Evolutionary conservation across 2,329 filamentous ascomycete genomes (phyloP).

Genomic region (Cladorrhinum sp.): DNA sequence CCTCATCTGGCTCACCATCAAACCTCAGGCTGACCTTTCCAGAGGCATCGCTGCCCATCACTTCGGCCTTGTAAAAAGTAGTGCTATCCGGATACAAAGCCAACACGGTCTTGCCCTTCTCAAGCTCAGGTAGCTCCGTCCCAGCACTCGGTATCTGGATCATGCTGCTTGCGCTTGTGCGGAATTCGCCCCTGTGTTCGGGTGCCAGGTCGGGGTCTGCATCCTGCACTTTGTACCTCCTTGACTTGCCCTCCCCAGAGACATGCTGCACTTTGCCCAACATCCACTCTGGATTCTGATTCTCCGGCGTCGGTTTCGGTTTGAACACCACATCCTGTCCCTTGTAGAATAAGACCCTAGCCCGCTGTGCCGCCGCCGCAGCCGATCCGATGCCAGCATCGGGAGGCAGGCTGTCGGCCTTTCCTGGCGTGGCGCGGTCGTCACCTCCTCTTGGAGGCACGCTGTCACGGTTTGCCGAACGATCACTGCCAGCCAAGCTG

Average conservation of each 20-base stretch:
- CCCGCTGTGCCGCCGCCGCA: slow-evolving; percentile 38
- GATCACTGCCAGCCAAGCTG: slow-evolving; percentile 34
- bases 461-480: slow-evolving; percentile 34
- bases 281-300: slow-evolving; percentile 63
- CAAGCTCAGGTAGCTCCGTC: slow-evolving; percentile 56
- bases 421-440: slow-evolving; percentile 53
- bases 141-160: slow-evolving; percentile 67
- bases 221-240: slow-evolving; percentile 76
- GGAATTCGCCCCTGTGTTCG: slow-evolving; percentile 64
- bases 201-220: slow-evolving; percentile 67
- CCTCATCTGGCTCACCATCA: slow-evolving; percentile 57
- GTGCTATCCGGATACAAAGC: slow-evolving; percentile 81
- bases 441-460: slow-evolving; percentile 36
- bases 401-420: slow-evolving; percentile 55
- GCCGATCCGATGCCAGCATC: slow-evolving; percentile 33
- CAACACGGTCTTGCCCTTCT: slow-evolving; percentile 68
- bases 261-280: slow-evolving; percentile 75
- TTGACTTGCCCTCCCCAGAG: slow-evolving; percentile 71
- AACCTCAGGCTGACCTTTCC: slow-evolving; percentile 66
- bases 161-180: slow-evolving; percentile 70
- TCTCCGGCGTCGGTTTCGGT: slow-evolving; percentile 49
- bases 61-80: slow-evolving; percentile 81
- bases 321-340: slow-evolving; percentile 67
- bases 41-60: slow-evolving; percentile 62
- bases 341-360: slow-evolving; percentile 57